Conservation (phyloP, 2,329 filamentous ascomycete genomes). For the Neofusicoccum parvum region DNA sequence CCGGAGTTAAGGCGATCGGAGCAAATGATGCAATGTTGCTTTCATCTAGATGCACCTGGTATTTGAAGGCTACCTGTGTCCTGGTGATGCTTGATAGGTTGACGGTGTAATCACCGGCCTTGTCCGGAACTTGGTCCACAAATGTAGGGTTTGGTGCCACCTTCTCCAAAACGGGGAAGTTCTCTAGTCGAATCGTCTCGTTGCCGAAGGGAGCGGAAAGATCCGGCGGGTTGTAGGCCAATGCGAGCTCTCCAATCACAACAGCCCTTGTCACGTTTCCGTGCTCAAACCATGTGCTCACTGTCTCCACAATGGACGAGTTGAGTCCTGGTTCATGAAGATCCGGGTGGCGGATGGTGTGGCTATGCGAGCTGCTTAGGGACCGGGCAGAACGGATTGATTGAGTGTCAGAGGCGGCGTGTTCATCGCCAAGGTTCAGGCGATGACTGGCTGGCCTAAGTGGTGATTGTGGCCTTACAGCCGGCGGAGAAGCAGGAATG, state of each 20-base stretch:
- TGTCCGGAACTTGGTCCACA: constrained; percentile 69
- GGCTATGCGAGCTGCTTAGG: constrained; percentile 66
- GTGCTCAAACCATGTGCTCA: constrained; percentile 81
- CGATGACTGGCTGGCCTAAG: constrained; percentile 24
- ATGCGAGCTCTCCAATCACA: constrained; percentile 84
- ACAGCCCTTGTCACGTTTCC: constrained; percentile 71
- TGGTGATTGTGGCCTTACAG: constrained; percentile 24
- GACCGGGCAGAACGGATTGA: constrained; percentile 90
- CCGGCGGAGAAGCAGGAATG: constrained; percentile 19
- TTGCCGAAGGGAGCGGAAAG: constrained; percentile 46
- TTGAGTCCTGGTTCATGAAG: constrained; percentile 78
- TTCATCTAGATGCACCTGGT: constrained; percentile 76
- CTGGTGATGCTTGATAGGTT: constrained; percentile 71
- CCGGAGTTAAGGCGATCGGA: constrained; percentile 72
- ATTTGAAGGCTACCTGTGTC: constrained; percentile 85
- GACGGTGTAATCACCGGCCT: constrained; percentile 78
- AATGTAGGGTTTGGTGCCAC: constrained; percentile 94
- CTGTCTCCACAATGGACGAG: constrained; percentile 85
- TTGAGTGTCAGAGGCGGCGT: constrained; percentile 78
- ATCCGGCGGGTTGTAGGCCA: constrained; percentile 71
- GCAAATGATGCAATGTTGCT: constrained; percentile 60
- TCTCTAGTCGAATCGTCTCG: constrained; percentile 79
- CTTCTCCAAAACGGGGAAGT: constrained; percentile 84
- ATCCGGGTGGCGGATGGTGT: constrained; percentile 73
- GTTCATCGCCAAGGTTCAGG: constrained; percentile 50